phyloP scores from a whole-genome alignment of 2,329 filamentous ascomycete genomes.

The Ophiostoma novo-ulmi region DNA sequence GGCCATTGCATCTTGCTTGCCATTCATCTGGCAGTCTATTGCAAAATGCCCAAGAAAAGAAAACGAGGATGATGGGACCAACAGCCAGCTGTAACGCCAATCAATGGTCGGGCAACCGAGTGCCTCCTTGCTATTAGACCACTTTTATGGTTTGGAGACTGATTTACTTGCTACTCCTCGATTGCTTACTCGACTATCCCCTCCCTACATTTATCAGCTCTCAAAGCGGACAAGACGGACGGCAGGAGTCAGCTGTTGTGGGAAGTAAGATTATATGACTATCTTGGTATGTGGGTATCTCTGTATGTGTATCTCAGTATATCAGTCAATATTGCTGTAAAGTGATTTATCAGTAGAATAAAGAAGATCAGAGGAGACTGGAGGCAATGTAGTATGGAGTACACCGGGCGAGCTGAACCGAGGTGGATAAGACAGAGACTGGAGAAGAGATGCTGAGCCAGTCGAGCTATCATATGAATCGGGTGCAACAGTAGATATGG shows the following conservation, averaged over 20 bases:
- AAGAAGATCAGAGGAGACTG: not conserved
- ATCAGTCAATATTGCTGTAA: too few relatives aligned
- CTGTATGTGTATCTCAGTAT: too few relatives aligned
- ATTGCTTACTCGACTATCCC: not conserved
- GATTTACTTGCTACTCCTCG: not conserved
- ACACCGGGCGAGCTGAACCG: not conserved
- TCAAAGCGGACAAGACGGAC: not conserved
- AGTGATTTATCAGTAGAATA: not conserved
- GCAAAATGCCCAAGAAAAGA: not conserved
- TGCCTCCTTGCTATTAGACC: not conserved
- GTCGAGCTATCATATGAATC: not conserved
- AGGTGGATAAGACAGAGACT: not conserved
- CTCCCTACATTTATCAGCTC: not conserved
- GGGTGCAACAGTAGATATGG: not conserved
- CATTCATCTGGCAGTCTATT: not conserved
- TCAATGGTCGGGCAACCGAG: not conserved
- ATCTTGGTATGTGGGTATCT: too few relatives aligned
- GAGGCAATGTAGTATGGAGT: not conserved
- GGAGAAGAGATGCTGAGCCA: too few relatives aligned
- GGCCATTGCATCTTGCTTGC: not conserved
- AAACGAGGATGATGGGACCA: not conserved
- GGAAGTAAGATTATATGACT: too few relatives aligned
- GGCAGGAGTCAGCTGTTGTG: not conserved
- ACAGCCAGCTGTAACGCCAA: not conserved
- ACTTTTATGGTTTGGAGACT: too few relatives aligned